Evolutionary conservation across 768 basidiomycete species (phyloP), one percentile per base, ranked within the genome.

Genomic region (Kwoniella bestiolae): DNA sequence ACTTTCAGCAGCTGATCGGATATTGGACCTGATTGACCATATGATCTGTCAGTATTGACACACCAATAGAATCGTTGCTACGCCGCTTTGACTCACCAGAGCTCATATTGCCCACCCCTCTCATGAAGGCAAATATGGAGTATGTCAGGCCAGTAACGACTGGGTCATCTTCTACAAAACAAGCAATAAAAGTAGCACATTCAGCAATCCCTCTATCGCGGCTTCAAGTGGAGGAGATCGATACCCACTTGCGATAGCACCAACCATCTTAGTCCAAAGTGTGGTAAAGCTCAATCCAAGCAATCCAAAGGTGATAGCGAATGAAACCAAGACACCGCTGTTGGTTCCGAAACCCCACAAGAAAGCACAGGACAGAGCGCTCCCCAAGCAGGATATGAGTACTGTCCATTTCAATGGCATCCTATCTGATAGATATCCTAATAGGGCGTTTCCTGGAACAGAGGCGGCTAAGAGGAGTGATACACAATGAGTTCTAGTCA

Each of bases 291-390:
- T 69, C 18, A 71, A 58, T 6, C 71, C 75, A 9, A 75, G 45
- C 0, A 67, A 28, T 0, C 79, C 79, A 50, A 76, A 80, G 3
- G 63, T 29, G 21, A 80, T 41, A 1, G 63, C 68, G 49, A 80
- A 80, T 0, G 63, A 49, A 2, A 75, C 60, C 29, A 80, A 61
- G 3, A 70, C 56, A 8, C 46, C 70, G 9, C 65, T 38, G 23
- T 65, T 65, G 21, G 72, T 72, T 2, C 73, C 75, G 61, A 80
- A 78, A 7, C 79, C 79, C 79, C 79, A 80, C 26, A 78, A 58
- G 63, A 80, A 67, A 25, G 76, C 63, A 49, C 73, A 80, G 1
- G 76, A 50, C 0, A 71, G 26, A 7, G 79, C 68, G 12, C 71
- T 60, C 2, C 71, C 76, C 7, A 71, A 28, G 67, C 72, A 75